These are phyloP conservation scores for Aciculosporium take DNA, from an alignment of 2,329 filamentous ascomycete genomes.

Conservation along the genomic window DNA sequence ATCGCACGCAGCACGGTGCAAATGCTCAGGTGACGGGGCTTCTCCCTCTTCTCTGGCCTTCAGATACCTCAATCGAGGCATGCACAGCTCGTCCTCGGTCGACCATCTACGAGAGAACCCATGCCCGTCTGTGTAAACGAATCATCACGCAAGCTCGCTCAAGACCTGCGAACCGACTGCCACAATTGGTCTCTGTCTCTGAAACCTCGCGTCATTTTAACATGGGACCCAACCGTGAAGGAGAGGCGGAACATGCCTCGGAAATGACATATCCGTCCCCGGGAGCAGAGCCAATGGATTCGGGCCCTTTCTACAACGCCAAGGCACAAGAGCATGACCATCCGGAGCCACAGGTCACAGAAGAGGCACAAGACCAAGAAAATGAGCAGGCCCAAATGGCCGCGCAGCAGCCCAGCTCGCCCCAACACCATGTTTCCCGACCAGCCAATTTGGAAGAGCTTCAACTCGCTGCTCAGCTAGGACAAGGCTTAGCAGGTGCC, in stretches of 20 bases:
- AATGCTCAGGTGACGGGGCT: not conserved
- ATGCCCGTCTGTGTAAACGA: not conserved
- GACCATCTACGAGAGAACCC: too few species aligned
- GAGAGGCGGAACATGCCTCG: constrained; percentile 20
- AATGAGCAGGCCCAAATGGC: constrained; percentile 18
- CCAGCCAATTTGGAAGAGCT: constrained; percentile 39
- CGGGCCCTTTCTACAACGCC: constrained; percentile 30
- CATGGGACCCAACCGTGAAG: constrained; percentile 23
- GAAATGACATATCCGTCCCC: constrained; percentile 33
- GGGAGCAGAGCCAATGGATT: constrained; percentile 28
- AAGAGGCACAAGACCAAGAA: constrained; percentile 16
- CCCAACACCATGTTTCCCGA: constrained; percentile 27
- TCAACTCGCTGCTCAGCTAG: constrained; percentile 43
- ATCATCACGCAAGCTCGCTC: not conserved
- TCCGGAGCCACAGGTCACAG: constrained; percentile 14
- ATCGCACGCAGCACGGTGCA: too few species aligned
- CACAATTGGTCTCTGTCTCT: not conserved
- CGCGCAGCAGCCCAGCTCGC: constrained; percentile 20
- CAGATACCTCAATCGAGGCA: not conserved
- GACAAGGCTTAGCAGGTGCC: constrained; percentile 34
- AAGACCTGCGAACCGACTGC: not conserved
- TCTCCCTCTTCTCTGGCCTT: not conserved
- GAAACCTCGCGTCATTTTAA: constrained; percentile 1
- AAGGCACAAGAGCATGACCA: constrained; percentile 18
- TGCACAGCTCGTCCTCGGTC: too few species aligned